Base-by-base conservation (phyloP, 177 flowering plant species). In the Tripterygium wilfordii region DNA sequence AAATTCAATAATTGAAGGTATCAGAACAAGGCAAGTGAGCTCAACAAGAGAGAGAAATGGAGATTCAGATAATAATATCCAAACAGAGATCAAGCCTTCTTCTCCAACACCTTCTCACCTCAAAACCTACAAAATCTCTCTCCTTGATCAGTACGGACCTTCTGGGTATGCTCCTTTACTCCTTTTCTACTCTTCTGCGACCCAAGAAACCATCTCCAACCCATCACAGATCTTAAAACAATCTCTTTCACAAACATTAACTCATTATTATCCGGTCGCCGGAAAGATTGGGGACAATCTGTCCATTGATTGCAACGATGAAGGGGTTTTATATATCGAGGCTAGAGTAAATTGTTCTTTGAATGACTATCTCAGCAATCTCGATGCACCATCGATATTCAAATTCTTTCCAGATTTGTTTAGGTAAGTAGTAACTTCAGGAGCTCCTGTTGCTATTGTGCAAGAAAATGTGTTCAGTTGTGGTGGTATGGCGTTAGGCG, bases 231-330 rank as follows among this genome's bases (percentile, higher is more conserved):
- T 26, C 10, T 46, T 67, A 5, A 71, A 58, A 47, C 23, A 21
- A 4, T 63, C 76, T 6, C 23, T 63, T 4, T 56, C 76, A 1
- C 40, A 61, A 6, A 52, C 61, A 22, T 35, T 71, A 21, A 38
- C 58, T 0, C 32, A 14, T 0, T 64, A 58, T 16, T 67, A 67
- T 40, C 69, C 72, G 0, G 45, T 67, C 7, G 69, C 76, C 4
- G 76, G 76, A 27, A 50, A 31, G 44, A 27, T 67, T 55, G 51
- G 19, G 32, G 69, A 60, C 10, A 53, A 53, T 10, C 42, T 55
- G n/a, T 53, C 56, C 40, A 45, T 72, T 10, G 64, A 65, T 3
- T 68, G 74, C 40, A 44, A 47, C 22, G 74, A 62, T 24, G 49
- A 53, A 6, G 73, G 74, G 1, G 67, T 57, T 30, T 18, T 26